Evolutionary conservation across 768 basidiomycete genomes (phyloP), one percentile per base, ranked within the genome.

Genomic region (Chalciporus piperatus): DNA sequence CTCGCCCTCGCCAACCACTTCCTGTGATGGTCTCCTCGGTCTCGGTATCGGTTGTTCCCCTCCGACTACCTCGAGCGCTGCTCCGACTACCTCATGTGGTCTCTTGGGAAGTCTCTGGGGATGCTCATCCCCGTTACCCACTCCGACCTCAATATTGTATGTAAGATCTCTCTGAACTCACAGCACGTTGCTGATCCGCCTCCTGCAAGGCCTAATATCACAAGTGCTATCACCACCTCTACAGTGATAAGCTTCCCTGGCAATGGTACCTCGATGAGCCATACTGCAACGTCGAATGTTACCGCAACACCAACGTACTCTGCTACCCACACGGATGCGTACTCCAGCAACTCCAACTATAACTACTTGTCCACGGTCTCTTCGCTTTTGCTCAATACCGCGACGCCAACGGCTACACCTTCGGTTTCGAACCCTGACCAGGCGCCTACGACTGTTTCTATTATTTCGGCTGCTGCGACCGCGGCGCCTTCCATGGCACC

Each of bases 401-500:
- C 58, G 6, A 13, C 57, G 8, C 37, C 68, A 6, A 57, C 67
- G 11, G 20, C 59, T 7, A 48, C 67, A 7, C 23, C 40, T 7
- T 67, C 74, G 22, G 11, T 47, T 9, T 69, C 69, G 16, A 53
- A 76, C 56, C 75, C 79, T 17, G 79, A 81, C 48, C 69, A 68
- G 5, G 39, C 63, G 2, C 4, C 50, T 4, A 66, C 76, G 1
- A 69, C 72, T 10, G 2, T 62, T 23, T 57, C 70, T 2, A 30
- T 72, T 8, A 9, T 33, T 7, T 54, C 60, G 10, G 48, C 44
- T 1, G 43, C 60, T 13, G 59, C 71, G 3, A 59, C 64, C 17
- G 66, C 60, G 7, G 1, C 63, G 4, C 68, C 72, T 6, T 48
- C 68, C 1, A 45, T 53, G 3, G 56, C 63, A 11, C 54, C 81